Conservation (phyloP, 2,329 filamentous ascomycete genomes). For the Scleromitrula shiraiana region DNA sequence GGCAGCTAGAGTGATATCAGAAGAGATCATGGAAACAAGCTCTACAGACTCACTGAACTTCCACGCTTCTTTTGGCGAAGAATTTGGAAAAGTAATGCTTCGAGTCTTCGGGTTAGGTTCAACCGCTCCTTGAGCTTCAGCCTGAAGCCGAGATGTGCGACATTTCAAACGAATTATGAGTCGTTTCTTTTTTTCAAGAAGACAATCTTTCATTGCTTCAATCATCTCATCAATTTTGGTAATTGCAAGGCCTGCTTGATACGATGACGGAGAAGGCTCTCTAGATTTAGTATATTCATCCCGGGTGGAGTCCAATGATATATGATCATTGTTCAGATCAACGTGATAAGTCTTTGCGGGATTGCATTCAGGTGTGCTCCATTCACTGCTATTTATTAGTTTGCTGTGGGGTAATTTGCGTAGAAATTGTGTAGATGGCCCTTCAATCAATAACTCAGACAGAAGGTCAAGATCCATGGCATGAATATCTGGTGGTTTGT, state of each 20-base stretch:
- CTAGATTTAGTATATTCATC: neutral
- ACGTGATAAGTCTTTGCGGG: neutral
- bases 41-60: constrained; percentile 41
- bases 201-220: constrained; percentile 40
- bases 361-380: neutral
- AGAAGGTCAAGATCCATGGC: constrained; percentile 18
- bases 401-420: constrained; percentile 16
- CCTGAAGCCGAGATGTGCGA: neutral
- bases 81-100: constrained; percentile 39
- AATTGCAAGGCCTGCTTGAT: constrained; percentile 33
- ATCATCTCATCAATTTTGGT: constrained; percentile 49
- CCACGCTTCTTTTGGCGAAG: constrained; percentile 38
- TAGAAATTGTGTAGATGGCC: constrained; percentile 12
- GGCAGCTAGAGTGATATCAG: constrained; percentile 36
- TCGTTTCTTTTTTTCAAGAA: constrained; percentile 36
- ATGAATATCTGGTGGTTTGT: neutral
- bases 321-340: neutral
- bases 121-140: neutral
- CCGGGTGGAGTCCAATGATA: neutral
- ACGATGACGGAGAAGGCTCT: constrained; percentile 6
- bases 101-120: neutral
- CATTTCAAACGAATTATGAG: constrained; percentile 36
- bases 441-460: constrained; percentile 8
- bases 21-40: constrained; percentile 8
- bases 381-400: neutral